Percentiles rank a stretch among this genome's conserved stretches.
phyloP scores from a whole-genome alignment of 768 basidiomycete species.

The Suillus paluster region DNA sequence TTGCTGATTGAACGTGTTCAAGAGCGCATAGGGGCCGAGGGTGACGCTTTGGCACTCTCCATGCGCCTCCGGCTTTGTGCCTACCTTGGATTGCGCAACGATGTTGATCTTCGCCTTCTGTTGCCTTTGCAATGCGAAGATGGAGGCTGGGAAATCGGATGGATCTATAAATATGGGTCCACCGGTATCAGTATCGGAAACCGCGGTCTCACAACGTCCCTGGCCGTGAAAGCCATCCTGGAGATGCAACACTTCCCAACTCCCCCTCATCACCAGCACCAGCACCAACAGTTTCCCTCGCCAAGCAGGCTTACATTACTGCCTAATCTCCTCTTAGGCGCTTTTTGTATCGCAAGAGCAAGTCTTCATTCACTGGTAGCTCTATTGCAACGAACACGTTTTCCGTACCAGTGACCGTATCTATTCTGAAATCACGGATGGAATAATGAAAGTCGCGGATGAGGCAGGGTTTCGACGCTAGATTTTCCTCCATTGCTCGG shows the following conservation, averaged over 20 bases:
- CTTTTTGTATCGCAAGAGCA: conserved; percentile 5
- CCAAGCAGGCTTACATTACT: not conserved
- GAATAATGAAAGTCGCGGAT: not conserved
- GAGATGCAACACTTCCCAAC: not conserved
- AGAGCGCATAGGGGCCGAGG: conserved; percentile 53
- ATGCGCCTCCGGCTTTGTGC: conserved; percentile 56
- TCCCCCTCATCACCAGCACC: not conserved
- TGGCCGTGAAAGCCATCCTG: conserved; percentile 55
- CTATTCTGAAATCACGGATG: not conserved
- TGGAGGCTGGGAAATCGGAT: conserved; percentile 58
- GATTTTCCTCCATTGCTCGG: not conserved
- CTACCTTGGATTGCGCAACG: conserved; percentile 44
- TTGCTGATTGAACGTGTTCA: conserved; percentile 49
- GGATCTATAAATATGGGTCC: conserved; percentile 60
- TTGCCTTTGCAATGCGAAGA: conserved; percentile 55
- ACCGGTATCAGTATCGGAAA: conserved; percentile 55
- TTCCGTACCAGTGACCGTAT: not conserved
- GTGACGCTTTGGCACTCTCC: conserved; percentile 58
- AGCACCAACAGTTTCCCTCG: not conserved
- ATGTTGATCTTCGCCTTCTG: conserved; percentile 49
- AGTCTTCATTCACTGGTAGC: not conserved
- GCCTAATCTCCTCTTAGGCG: not conserved
- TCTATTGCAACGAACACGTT: not conserved
- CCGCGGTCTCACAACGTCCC: conserved; percentile 56
- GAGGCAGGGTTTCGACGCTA: not conserved